A percentile compares a stretch with the other conserved stretches of the same genome.
Conservation (phyloP, 805 yeast species). For the Jamesozyma jinghongensis region DNA sequence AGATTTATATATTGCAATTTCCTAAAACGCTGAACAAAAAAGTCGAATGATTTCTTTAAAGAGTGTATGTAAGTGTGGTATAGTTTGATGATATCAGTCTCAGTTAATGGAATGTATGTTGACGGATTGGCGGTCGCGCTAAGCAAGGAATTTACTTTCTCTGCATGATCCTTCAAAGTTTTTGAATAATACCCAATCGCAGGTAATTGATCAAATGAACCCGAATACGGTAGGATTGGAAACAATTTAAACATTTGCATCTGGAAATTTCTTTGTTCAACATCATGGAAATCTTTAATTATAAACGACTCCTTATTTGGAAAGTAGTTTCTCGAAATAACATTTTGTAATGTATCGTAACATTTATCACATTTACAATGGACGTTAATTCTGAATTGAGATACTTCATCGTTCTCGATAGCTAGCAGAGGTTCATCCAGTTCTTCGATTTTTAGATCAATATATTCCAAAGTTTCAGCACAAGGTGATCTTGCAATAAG, state of each 20-base stretch:
- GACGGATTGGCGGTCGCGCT: conserved; percentile 1
- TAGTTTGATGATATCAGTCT: conserved; percentile 23
- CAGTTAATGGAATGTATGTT: conserved; percentile 7
- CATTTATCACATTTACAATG: conserved; percentile 24
- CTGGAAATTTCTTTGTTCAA: conserved; percentile 24
- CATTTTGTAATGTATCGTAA: conserved; percentile 17
- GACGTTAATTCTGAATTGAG: conserved; percentile 14
- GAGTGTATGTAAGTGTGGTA: conserved; percentile 31
- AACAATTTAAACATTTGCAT: conserved; percentile 25
- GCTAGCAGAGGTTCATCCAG: conserved; percentile 16
- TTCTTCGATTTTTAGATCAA: conserved; percentile 27
- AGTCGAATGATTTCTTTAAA: conserved; percentile 27
- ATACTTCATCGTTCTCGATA: conserved; percentile 15
- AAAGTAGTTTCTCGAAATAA: conserved; percentile 27
- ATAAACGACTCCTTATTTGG: conserved; percentile 19
- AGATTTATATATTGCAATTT: conserved; percentile 26
- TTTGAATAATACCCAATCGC: conserved; percentile 30
- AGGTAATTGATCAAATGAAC: conserved; percentile 30
- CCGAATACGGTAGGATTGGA: conserved; percentile 32
- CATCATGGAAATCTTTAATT: conserved; percentile 15
- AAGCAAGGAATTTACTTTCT: conserved; percentile 19
- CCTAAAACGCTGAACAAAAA: conserved; percentile 24
- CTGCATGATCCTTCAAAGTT: conserved; percentile 20
- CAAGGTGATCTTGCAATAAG: conserved; percentile 19
- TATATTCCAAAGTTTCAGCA: conserved; percentile 20